Evolutionary conservation across 768 basidiomycete genomes (phyloP), one percentile per base, ranked within the genome.

Genomic region (Suillus paluster): DNA sequence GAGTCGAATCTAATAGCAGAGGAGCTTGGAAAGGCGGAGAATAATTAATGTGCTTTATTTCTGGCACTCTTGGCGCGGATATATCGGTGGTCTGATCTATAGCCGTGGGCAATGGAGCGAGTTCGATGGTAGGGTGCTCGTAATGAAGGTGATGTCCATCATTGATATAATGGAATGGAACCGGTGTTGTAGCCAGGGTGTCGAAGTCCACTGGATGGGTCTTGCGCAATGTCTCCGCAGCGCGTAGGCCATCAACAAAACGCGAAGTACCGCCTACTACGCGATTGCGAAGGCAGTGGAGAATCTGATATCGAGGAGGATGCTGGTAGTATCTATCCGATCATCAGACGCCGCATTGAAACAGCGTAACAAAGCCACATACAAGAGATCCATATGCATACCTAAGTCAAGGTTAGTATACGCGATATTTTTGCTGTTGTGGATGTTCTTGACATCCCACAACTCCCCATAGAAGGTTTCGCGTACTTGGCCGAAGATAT

Each of bases 1-100:
- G 83, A 4, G 88, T 88, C 2, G 68, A 67, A 36, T 75, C 70
- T 21, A 83, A 70, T 0, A 83, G 79, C 10, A 95, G 79, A 0
- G 93, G 90, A 0, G 91, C 95, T 77, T 97, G 95, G 83, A 98
- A 99, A 0, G 95, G 96, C 0, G 97, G 97, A 1, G 92, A 90
- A 74, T 97, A 98, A 76, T 95, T 98, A 69, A 98, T 84, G 63
- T 89, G 83, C 48, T 78, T 75, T 66, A 97, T 82, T 10, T 69
- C 60, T 10, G 68, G 70, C 36, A 60, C 63, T 1, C 59, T 62
- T 5, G 63, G 49, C 5, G 59, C 42, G 23, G 53, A 30, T 3
- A 58, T 36, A 48, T 62, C 19, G 0, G 49, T 48, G 15, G 57
- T 23, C 11, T 54, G 63, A 41, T 57, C 54, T 27, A 64, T 52